phyloP scores from a whole-genome alignment of 2,329 filamentous ascomycete genomes.

The Pezicula rhizophila region DNA sequence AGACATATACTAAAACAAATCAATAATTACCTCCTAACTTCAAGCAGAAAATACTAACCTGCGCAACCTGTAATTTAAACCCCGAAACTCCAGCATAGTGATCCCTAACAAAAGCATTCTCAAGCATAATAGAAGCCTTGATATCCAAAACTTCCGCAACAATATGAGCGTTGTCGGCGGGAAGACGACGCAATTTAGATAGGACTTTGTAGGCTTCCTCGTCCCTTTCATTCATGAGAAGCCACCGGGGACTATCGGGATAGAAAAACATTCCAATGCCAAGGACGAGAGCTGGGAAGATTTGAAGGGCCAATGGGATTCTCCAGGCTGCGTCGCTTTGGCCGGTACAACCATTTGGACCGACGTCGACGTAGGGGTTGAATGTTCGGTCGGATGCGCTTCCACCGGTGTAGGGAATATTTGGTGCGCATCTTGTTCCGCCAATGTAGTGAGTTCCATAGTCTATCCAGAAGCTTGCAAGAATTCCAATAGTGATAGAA shows the following conservation, averaged over 20 bases:
- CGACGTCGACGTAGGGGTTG: slow-evolving; percentile 15
- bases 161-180: slow-evolving; percentile 42
- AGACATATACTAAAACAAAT: slow-evolving; percentile 9
- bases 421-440: slow-evolving; percentile 15
- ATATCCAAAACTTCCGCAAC: slow-evolving; percentile 53
- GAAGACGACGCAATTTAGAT: slow-evolving; percentile 41
- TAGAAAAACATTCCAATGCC: slow-evolving; percentile 52
- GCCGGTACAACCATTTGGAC: slow-evolving; percentile 15
- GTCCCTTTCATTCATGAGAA: slow-evolving; percentile 49
- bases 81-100: slow-evolving; percentile 35
- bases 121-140: slow-evolving; percentile 51
- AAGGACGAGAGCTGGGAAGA: slow-evolving; percentile 47
- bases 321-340: slow-evolving; percentile 46
- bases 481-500: slow-evolving; percentile 23
- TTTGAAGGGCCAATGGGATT: slow-evolving; percentile 48
- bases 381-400: slow-evolving; percentile 10
- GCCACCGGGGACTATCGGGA: slow-evolving; percentile 53
- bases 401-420: slow-evolving; percentile 16
- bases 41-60: background rate
- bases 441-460: slow-evolving; percentile 25
- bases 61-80: slow-evolving; percentile 8
- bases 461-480: slow-evolving; percentile 24
- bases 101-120: slow-evolving; percentile 44
- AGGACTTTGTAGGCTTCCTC: slow-evolving; percentile 45
- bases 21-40: background rate